These are phyloP conservation scores for Astrephomene gubernaculifera DNA, from an alignment of 139 green algal species.

Conservation along the genomic window DNA sequence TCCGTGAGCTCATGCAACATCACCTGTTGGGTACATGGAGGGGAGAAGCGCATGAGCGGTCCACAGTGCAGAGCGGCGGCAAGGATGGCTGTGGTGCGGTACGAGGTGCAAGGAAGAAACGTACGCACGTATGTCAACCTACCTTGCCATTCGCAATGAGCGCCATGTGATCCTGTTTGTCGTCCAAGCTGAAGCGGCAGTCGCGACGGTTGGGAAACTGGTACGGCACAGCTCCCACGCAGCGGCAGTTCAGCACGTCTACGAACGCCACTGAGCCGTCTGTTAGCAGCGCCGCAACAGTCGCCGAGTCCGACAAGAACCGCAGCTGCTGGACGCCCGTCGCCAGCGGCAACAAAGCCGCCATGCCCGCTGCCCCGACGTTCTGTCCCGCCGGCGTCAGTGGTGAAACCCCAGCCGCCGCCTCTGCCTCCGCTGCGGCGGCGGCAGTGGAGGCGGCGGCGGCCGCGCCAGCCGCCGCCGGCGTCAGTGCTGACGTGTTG, in stretches of 20 bases:
- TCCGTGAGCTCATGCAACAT: constrained; percentile 61
- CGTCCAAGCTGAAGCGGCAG: constrained; percentile 56
- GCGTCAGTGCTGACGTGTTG: not conserved
- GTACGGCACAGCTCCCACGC: constrained; percentile 30
- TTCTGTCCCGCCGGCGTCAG: not conserved
- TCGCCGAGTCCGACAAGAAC: constrained; percentile 51
- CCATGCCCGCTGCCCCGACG: not conserved
- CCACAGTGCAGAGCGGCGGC: no score
- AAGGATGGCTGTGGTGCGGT: no score
- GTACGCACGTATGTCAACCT: not conserved
- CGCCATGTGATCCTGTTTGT: constrained; percentile 56
- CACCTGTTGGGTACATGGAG: constrained; percentile 37
- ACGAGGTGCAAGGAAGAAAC: no score
- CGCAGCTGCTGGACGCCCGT: constrained; percentile 30
- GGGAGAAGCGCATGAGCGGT: not conserved
- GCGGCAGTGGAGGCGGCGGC: not conserved
- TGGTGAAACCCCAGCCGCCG: not conserved
- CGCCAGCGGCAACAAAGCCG: constrained; percentile 8
- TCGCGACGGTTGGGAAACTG: constrained; percentile 41
- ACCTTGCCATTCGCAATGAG: constrained; percentile 59
- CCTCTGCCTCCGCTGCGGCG: not conserved
- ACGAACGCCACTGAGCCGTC: constrained; percentile 57
- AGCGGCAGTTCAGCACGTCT: constrained; percentile 20
- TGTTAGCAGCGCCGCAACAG: constrained; percentile 53
- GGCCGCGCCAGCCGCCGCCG: not conserved